Base-by-base conservation (phyloP, 768 basidiomycete genomes). In the Pleurotus giganteus region DNA sequence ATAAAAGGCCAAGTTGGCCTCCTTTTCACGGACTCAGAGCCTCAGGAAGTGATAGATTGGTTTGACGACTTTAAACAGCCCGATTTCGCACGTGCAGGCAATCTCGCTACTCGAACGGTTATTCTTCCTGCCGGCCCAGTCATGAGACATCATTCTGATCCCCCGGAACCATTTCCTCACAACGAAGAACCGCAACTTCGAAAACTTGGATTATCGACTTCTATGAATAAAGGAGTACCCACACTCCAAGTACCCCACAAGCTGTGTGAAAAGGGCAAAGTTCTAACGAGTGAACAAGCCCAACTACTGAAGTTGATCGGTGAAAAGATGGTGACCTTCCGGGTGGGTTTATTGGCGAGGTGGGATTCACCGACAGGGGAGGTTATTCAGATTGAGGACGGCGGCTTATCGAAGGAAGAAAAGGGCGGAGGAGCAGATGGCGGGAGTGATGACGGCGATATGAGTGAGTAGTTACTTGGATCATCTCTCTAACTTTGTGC, bases 111-210 rank as follows among this genome's bases (percentile, higher is more conserved):
- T 43, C 79, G 84, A 57, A 88, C 88, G 0, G 82, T 97, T 54
- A 73, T 78, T 28, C 76, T 99, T 15, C 89, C 94, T 13, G 81
- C 72, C 56, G 95, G 95, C 31, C 92, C 96, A 19, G 83, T 98
- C 53, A 82, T 94, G 86, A 81, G 84, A 58, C 80, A 79, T 39
- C 79, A 89, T 66, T 87, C 89, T 2, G 86, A 89, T 58, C 89
- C 88, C 0, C 83, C 88, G 34, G 88, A 94, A 61, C 89, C 92
- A 2, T 95, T 98, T 70, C 94, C 97, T 32, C 94, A 98, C 69
- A 94, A 94, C 63, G 94, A 98, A 74, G 97, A 99, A 58, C 94
- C 95, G 19, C 96, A 98, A 66, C 78, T 99, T 50, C 85, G 97
- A 53, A 91, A 91, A 69, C 81, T 98, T 31, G 97, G 97, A 6